phyloP scores from a whole-genome alignment of 1,284 basidiomycete species.

The Peniophora sp. region DNA sequence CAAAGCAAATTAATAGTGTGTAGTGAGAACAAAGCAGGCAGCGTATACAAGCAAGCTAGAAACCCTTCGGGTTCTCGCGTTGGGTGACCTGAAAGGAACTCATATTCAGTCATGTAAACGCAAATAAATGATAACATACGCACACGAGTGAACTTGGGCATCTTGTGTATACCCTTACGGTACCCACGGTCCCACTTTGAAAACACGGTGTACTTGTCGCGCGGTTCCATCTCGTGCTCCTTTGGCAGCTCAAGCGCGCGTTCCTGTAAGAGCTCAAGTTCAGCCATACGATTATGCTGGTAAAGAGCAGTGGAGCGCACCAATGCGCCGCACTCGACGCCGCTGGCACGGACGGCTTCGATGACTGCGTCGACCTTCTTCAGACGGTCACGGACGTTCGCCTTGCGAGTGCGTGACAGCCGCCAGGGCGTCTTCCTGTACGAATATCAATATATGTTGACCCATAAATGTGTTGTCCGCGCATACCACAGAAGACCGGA shows the following conservation, averaged over 20 bases:
- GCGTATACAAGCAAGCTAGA: conserved; percentile 38
- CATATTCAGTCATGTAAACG: conserved; percentile 5
- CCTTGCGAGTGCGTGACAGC: conserved; percentile 85
- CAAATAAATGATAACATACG: conserved; percentile 19
- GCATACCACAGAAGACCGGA: conserved; percentile 76
- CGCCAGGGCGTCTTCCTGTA: conserved; percentile 93
- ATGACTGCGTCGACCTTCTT: conserved; percentile 94
- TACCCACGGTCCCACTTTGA: conserved; percentile 66
- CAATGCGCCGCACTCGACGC: conserved; percentile 70
- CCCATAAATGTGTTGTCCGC: not conserved
- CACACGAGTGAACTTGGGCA: conserved; percentile 91
- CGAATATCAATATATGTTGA: not conserved
- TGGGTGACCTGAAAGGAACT: conserved; percentile 63
- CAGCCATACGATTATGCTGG: not conserved
- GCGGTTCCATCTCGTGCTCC: conserved; percentile 80
- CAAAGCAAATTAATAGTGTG: no score
- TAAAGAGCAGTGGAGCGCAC: conserved; percentile 34
- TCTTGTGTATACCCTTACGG: conserved; percentile 93
- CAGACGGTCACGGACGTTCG: conserved; percentile 81
- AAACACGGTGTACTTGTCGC: conserved; percentile 96
- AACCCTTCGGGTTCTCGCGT: conserved; percentile 83
- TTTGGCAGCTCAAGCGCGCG: conserved; percentile 76
- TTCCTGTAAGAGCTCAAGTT: conserved; percentile 30
- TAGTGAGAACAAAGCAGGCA: no score
- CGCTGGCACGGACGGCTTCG: conserved; percentile 75